Percentiles rank a stretch among this genome's conserved stretches.
These are phyloP conservation scores for Saitozyma sp. DNA, from an alignment of 768 basidiomycete species.

Conservation along the genomic window DNA sequence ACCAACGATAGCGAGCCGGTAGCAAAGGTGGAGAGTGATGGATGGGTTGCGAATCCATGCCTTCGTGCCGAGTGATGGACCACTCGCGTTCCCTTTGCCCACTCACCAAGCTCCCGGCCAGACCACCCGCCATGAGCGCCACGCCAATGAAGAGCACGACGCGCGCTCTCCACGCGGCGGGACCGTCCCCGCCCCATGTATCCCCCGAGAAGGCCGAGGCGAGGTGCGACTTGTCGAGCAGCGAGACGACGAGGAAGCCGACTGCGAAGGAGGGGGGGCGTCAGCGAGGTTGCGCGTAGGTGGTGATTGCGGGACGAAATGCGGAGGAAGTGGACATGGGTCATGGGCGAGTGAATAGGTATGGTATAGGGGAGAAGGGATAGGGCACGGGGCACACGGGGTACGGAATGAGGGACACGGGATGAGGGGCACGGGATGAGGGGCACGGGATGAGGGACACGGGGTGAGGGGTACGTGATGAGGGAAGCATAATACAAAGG, in stretches of 20 bases:
- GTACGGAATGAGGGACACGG: no score
- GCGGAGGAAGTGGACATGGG: background rate
- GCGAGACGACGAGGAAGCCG: conserved; percentile 86
- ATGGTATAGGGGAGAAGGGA: no score
- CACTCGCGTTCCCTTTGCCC: background rate
- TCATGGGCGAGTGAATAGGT: no score
- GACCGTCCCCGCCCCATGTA: conserved; percentile 59
- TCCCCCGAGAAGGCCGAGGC: conserved; percentile 61
- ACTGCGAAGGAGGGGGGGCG: conserved; percentile 49
- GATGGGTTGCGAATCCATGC: no score
- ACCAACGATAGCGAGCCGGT: no score
- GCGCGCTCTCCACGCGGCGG: conserved; percentile 87
- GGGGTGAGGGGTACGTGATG: no score
- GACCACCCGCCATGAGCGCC: conserved; percentile 93
- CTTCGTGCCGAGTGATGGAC: no score
- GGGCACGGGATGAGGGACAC: no score
- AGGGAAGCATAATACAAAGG: conserved; percentile 11
- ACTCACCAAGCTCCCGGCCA: conserved; percentile 95
- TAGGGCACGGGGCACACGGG: no score
- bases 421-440: no score
- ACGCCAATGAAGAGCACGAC: conserved; percentile 92
- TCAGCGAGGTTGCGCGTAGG: conserved; percentile 3
- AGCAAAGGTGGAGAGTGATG: no score
- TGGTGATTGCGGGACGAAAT: background rate
- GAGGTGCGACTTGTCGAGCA: conserved; percentile 92